Percentiles rank a stretch among this genome's conserved stretches.
Evolutionary conservation across 2,329 filamentous ascomycete genomes (phyloP).

Genomic region (Aspergillus ochraceoroseus): DNA sequence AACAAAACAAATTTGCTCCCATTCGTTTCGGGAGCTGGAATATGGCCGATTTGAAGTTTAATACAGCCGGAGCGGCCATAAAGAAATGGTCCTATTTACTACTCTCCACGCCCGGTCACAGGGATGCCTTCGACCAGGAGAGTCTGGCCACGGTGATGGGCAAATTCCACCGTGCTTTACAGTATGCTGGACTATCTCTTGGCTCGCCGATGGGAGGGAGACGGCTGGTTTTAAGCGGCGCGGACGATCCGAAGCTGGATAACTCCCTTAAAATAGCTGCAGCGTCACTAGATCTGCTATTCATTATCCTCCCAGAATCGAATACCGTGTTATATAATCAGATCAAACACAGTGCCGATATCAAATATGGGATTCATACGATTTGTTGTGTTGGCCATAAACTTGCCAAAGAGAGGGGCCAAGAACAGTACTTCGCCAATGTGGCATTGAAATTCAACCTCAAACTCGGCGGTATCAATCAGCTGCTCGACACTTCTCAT

Average conservation of each 20-base stretch:
- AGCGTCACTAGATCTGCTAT: conserved; percentile 43
- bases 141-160: no score
- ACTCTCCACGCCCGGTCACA: conserved; percentile 42
- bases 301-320: conserved; percentile 56
- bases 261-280: no score
- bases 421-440: conserved; percentile 59
- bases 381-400: conserved; percentile 58
- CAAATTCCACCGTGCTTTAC: no score
- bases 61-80: no score
- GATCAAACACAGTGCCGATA: conserved; percentile 65
- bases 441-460: conserved; percentile 75
- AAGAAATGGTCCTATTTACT: conserved; percentile 52
- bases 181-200: no score
- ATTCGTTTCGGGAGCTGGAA: conserved; percentile 67
- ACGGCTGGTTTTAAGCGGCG: no score
- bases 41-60: no score
- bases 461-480: conserved; percentile 70
- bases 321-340: conserved; percentile 56
- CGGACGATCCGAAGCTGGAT: no score
- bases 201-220: no score
- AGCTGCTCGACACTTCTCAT: conserved; percentile 52
- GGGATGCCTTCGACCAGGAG: no score
- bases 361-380: conserved; percentile 62
- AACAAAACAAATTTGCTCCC: conserved; percentile 20
- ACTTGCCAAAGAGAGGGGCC: conserved; percentile 44